phyloP scores from a whole-genome alignment of 140 eudicot species.

The Bidens hawaiensis region DNA sequence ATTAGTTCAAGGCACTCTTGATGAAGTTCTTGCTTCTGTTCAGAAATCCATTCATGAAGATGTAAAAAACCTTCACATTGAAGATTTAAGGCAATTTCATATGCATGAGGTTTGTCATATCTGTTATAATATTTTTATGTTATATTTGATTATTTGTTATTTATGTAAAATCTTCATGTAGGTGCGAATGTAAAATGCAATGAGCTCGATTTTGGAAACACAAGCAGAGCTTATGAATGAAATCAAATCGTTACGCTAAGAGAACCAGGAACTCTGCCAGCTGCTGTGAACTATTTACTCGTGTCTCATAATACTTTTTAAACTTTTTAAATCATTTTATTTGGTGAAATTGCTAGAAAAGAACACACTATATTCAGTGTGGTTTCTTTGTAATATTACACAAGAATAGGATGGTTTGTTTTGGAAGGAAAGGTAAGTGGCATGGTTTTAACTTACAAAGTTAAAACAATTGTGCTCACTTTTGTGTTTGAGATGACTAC shows the following conservation, averaged over 20 bases:
- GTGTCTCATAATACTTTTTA: not conserved
- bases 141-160: slow-evolving; percentile 1
- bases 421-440: slow-evolving; percentile 10
- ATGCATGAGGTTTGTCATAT: slow-evolving; percentile 78
- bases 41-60: slow-evolving; percentile 96
- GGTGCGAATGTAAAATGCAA: slow-evolving; percentile 67
- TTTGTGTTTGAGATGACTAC: not conserved
- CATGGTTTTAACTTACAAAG: not conserved
- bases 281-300: slow-evolving; percentile 32
- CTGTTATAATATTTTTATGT: not conserved
- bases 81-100: slow-evolving; percentile 83
- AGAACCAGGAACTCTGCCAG: slow-evolving; percentile 81
- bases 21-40: slow-evolving; percentile 84
- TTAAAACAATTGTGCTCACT: not conserved
- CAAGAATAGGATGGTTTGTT: not conserved
- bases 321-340: slow-evolving; percentile 9
- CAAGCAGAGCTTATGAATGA: slow-evolving; percentile 91
- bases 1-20: slow-evolving; percentile 90
- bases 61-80: slow-evolving; percentile 94
- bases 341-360: slow-evolving; percentile 2
- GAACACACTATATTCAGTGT: not conserved
- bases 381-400: not conserved
- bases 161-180: slow-evolving; percentile 29
- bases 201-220: slow-evolving; percentile 58
- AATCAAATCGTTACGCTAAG: slow-evolving; percentile 67